Evolutionary conservation across 495 filamentous ascomycete genomes (phyloP), one percentile per base, ranked within the genome.

Genomic region (Neurospora terricola): DNA sequence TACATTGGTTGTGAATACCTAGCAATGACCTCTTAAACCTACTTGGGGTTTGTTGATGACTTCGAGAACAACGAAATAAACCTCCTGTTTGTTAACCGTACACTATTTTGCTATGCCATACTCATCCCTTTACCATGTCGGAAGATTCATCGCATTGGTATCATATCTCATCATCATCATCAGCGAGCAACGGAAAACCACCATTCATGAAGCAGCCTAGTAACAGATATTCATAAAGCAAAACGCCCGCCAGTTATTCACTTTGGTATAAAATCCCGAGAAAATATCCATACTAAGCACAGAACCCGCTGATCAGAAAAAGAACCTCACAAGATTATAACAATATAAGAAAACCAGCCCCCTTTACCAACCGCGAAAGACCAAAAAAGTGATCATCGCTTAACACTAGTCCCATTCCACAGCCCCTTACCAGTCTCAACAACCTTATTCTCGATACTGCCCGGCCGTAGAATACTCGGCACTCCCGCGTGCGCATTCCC

Each of bases 381-480:
- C n/a, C 18, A 1, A 14, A 23, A 23, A 23, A 27, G 11, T 14
- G 4, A 70, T 76, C 73, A 78, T 72, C 75, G 73, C 70, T 78
- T 73, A 45, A 72, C 74, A 70, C 66, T 73, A n/a, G 66, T 66
- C 21, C 78, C 79, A 18, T 38, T 79, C 79, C 79, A 81, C 54
- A 81, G 14, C 59, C 79, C 79, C 43, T 78, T 81, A 66, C 78
- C 80, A 43, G 78, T 80, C 74, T 81, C 79, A 12, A 81, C 73
- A 6, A 81, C 79, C 70, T 72, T 48, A 69, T 81, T 81, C 62
- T 72, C 78, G 72, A 77, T 77, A 42, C 69, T 80, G 30, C 79
- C 79, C 7, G 79, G 79, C 76, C 78, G 34, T 77, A 81, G 37
- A 38, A 77, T 81, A 48, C 77, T 72, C 62, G 79, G 79, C 18